A percentile compares a stretch with the other conserved stretches of the same genome.
Conservation (phyloP, 768 basidiomycete genomes). For the Albatrellus ellisii region DNA sequence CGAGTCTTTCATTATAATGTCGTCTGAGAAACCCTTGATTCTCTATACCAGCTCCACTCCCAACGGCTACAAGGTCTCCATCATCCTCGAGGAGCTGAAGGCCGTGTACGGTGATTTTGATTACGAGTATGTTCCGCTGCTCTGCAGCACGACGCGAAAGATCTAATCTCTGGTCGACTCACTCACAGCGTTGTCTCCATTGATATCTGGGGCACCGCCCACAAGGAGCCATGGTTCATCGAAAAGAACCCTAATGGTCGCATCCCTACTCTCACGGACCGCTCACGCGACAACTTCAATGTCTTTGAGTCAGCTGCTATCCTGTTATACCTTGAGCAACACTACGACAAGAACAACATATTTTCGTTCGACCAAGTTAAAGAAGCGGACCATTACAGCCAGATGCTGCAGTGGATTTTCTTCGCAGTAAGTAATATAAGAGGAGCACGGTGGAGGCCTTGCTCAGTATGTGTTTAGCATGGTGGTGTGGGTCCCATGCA, state of each 20-base stretch:
- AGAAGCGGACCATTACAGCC: conserved; percentile 48
- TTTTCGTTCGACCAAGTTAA: conserved; percentile 48
- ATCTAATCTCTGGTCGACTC: neutral
- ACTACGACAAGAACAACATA: conserved; percentile 62
- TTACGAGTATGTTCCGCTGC: conserved; percentile 32
- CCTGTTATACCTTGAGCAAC: conserved; percentile 64
- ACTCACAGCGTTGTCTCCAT: conserved; percentile 34
- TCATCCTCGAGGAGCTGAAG: conserved; percentile 48
- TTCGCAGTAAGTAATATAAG: conserved; percentile 40
- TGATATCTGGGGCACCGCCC: conserved; percentile 45
- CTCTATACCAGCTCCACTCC: conserved; percentile 31
- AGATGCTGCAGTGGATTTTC: conserved; percentile 79
- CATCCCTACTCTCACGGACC: conserved; percentile 58
- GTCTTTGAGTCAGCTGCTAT: conserved; percentile 78
- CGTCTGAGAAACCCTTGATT: neutral
- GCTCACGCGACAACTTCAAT: conserved; percentile 41
- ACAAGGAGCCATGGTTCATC: conserved; percentile 78
- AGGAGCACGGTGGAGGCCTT: neutral
- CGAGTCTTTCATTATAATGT: neutral
- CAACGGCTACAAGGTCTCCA: conserved; percentile 37
- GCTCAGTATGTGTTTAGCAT: conserved; percentile 29
- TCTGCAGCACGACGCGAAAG: neutral
- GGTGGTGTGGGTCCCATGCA: conserved; percentile 82
- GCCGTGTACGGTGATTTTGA: conserved; percentile 23
- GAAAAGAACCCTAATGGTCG: conserved; percentile 61